Evolutionary conservation across 805 yeast genomes (phyloP).

Genomic region (Metschnikowia chrysomelidarum): DNA sequence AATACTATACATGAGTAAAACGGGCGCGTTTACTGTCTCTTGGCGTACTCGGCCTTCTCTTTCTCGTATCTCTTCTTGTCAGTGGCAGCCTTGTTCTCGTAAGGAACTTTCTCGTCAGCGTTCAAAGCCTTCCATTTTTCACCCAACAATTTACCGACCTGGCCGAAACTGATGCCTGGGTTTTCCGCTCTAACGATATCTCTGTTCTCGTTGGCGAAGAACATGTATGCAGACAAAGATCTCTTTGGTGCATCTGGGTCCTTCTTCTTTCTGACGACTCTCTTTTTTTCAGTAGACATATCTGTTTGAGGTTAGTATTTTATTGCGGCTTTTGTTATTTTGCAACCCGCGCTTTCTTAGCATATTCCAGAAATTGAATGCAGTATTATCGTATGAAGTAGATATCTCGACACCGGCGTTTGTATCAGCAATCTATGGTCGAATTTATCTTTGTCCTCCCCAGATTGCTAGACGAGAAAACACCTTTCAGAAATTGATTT

Average conservation of each 20-base stretch:
- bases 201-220: conserved; percentile 97
- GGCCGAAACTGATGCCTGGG: conserved; percentile 93
- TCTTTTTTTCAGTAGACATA: conserved; percentile 40
- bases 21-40: conserved; percentile 27
- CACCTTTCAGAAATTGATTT: no score
- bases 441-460: no score
- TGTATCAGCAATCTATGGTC: no score
- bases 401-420: no score
- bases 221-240: conserved; percentile 97
- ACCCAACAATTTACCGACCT: conserved; percentile 92
- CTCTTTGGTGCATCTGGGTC: conserved; percentile 99
- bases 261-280: conserved; percentile 48
- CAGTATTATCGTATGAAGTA: background rate
- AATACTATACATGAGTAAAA: conserved; percentile 14
- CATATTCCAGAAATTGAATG: no score
- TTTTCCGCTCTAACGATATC: conserved; percentile 93
- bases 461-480: no score
- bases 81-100: conserved; percentile 88
- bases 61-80: conserved; percentile 98
- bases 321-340: background rate
- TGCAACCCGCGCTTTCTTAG: conserved; percentile 3
- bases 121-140: conserved; percentile 93
- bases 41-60: conserved; percentile 84
- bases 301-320: conserved; percentile 11
- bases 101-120: conserved; percentile 82